Evolutionary conservation across 768 basidiomycete species (phyloP).

Genomic region (Boletus speciosus): DNA sequence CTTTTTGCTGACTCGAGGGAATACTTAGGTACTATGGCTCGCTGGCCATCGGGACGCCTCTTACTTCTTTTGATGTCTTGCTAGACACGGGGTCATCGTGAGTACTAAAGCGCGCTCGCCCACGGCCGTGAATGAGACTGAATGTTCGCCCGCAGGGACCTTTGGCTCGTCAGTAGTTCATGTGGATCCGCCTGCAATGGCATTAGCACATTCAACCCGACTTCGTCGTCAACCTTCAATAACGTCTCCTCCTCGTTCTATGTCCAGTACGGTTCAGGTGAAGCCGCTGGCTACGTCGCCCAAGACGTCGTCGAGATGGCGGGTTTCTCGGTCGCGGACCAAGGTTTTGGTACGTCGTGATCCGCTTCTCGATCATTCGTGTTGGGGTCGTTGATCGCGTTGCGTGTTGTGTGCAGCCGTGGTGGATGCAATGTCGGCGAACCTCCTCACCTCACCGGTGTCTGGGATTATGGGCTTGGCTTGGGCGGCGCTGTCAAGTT

Average conservation of each 20-base stretch:
- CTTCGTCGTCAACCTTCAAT: slow-evolving; percentile 36
- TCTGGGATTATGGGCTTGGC: slow-evolving; percentile 56
- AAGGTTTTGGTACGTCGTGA: slow-evolving; percentile 38
- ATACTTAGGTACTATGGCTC: slow-evolving; percentile 36
- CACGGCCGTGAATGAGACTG: background rate
- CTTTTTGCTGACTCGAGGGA: background rate
- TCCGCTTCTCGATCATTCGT: background rate
- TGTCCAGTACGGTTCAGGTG: slow-evolving; percentile 48
- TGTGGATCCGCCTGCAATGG: slow-evolving; percentile 33
- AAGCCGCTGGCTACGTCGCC: slow-evolving; percentile 43
- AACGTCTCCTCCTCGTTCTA: slow-evolving; percentile 36
- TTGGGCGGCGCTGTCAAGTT: slow-evolving; percentile 42
- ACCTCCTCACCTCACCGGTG: slow-evolving; percentile 41
- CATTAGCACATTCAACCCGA: slow-evolving; percentile 30
- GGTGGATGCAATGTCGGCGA: slow-evolving; percentile 35
- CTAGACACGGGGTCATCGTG: slow-evolving; percentile 50
- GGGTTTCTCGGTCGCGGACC: slow-evolving; percentile 46
- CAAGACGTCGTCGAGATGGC: slow-evolving; percentile 49
- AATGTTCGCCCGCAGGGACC: slow-evolving; percentile 35
- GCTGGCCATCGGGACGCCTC: slow-evolving; percentile 45
- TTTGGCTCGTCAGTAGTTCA: slow-evolving; percentile 45
- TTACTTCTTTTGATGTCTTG: slow-evolving; percentile 44
- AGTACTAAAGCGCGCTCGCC: background rate
- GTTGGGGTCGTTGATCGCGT: background rate
- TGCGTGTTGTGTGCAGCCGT: slow-evolving; percentile 27